Evolutionary conservation across 192 early-diverging fungal genomes (phyloP), one percentile per base, ranked within the genome.

Genomic region (Pilaira anomala): DNA sequence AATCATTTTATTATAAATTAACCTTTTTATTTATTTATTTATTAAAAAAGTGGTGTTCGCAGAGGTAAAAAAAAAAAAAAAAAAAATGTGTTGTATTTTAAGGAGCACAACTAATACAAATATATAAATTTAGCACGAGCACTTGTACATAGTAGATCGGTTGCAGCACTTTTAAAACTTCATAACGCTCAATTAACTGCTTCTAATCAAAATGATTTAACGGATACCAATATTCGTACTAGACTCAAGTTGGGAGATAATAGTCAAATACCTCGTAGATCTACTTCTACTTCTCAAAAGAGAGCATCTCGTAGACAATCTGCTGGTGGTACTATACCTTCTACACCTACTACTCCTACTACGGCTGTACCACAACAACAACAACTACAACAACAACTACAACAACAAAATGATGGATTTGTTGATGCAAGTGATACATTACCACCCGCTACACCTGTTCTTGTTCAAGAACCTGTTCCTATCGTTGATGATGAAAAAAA

Each of bases 111-210:
- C n/a, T 18, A 60, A 60, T 7, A 9, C 25, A 60, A 14, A 12
- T 46, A 36, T 28, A 8, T 36, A 39, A n/a, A 60, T 53, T 40
- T 71, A 83, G 83, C 81, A 33, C 79, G 81, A 48, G 80, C 80
- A 42, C 59, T 85, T 46, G 83, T 85, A 13, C 83, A 85, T 57
- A 80, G 83, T 55, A 74, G 82, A 62, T 78, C 83, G 48, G 81
- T 85, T 50, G 83, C 76, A 29, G 74, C 77, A 30, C 52, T 80
- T 46, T 78, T 85, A 49, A 78, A 79, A 52, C 74, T 76, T 24
- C 51, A 75, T 41, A 70, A 73, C 30, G 79, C 64, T 19, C 66
- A 69, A 41, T 61, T 78, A 46, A 74, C 50, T 12, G 72, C 64
- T 21, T 65, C 72, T 3, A 69, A 52, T 29, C 58, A 55, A 12